A percentile compares a stretch with the other conserved stretches of the same genome.
Evolutionary conservation across 352 stramenopile genomes (phyloP).

Genomic region (Phytophthora citricola): DNA sequence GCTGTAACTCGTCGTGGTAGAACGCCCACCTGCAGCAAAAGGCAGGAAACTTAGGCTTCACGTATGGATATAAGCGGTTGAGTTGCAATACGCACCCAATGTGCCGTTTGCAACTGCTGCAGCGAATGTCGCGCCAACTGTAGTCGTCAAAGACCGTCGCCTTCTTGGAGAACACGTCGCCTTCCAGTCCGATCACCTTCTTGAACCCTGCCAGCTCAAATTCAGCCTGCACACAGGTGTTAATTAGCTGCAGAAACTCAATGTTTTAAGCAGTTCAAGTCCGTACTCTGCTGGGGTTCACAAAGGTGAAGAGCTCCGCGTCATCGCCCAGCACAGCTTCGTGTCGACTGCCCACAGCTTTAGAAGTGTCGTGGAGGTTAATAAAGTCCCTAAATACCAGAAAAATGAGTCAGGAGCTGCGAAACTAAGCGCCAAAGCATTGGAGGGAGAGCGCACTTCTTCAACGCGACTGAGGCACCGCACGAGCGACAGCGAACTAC

Average conservation of each 20-base stretch:
- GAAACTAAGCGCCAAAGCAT: background rate
- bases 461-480: constrained; percentile 69
- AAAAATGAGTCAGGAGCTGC: constrained; percentile 18
- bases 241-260: background rate
- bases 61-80: background rate
- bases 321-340: constrained; percentile 59
- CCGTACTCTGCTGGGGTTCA: constrained; percentile 72
- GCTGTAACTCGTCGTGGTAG: constrained; percentile 78
- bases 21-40: constrained; percentile 69
- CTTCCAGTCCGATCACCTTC: constrained; percentile 57
- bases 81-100: constrained; percentile 50
- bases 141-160: constrained; percentile 86
- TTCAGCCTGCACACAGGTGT: constrained; percentile 50
- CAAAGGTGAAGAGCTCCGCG: constrained; percentile 77
- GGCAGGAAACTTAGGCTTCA: too few relatives aligned
- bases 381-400: constrained; percentile 63
- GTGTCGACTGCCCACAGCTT: constrained; percentile 60
- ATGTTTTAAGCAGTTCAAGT: background rate
- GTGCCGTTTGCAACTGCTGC: constrained; percentile 75
- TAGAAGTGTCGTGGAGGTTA: constrained; percentile 75
- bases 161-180: constrained; percentile 72
- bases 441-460: constrained; percentile 46
- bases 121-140: constrained; percentile 83
- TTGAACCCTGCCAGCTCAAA: constrained; percentile 84
- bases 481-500: constrained; percentile 82